A percentile compares a stretch with the other conserved stretches of the same genome.
These are phyloP conservation scores for Coprinopsis strossmayeri DNA, from an alignment of 768 basidiomycete genomes.

Conservation along the genomic window DNA sequence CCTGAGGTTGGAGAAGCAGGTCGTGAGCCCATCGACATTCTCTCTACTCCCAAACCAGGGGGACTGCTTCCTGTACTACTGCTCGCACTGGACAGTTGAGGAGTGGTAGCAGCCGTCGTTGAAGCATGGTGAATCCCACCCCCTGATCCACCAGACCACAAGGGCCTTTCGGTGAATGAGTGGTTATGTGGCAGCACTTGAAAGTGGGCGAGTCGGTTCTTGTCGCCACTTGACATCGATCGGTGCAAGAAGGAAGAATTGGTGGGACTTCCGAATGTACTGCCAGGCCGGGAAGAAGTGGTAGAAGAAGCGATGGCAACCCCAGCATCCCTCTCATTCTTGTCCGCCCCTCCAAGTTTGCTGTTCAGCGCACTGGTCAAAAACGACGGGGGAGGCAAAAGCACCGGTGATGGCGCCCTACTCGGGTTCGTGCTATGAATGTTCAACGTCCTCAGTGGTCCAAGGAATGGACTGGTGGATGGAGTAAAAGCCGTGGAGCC, in stretches of 20 bases:
- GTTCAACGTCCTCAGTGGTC: conserved; percentile 67
- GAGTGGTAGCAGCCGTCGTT: conserved; percentile 38
- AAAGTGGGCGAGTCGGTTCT: background rate
- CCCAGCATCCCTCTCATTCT: conserved; percentile 5
- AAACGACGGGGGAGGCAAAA: conserved; percentile 43
- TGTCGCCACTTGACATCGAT: background rate
- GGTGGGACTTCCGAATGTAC: conserved; percentile 26
- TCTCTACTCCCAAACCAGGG: conserved; percentile 8
- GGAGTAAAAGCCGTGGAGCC: conserved; percentile 42
- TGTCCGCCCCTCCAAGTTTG: background rate
- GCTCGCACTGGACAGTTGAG: conserved; percentile 58
- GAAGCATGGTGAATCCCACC: conserved; percentile 14
- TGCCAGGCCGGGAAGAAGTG: conserved; percentile 18
- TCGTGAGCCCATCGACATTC: conserved; percentile 28
- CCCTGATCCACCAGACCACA: background rate
- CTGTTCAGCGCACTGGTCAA: background rate
- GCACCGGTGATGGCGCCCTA: conserved; percentile 66
- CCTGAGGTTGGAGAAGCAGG: background rate
- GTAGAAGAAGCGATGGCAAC: conserved; percentile 13
- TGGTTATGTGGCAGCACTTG: conserved; percentile 3
- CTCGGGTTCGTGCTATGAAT: conserved; percentile 66
- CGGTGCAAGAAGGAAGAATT: conserved; percentile 6
- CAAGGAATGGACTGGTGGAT: conserved; percentile 75
- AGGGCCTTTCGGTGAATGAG: background rate
- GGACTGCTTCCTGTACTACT: conserved; percentile 57